Conservation (phyloP, 768 basidiomycete genomes). For the Mrakia hoshinonis region DNA sequence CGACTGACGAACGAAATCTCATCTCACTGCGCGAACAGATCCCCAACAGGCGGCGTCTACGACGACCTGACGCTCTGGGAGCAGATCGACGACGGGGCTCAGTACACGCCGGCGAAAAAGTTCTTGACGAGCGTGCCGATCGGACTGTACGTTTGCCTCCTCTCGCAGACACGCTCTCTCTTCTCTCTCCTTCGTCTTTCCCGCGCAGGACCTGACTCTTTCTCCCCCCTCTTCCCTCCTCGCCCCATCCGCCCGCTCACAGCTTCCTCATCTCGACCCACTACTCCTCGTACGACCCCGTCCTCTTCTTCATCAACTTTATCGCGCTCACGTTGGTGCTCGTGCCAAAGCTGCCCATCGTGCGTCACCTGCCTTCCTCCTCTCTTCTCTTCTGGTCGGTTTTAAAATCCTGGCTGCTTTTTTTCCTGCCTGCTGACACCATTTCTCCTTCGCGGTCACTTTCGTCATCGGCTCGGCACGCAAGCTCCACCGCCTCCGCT, state of each 20-base stretch:
- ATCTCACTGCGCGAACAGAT: neutral
- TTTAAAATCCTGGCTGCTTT: neutral
- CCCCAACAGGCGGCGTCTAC: conserved; percentile 66
- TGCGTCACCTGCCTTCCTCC: conserved; percentile 40
- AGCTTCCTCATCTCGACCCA: conserved; percentile 97
- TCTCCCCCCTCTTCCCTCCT: neutral
- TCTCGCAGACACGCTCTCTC: neutral
- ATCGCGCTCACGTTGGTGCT: conserved; percentile 70
- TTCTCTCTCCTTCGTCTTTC: neutral
- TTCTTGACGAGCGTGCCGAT: conserved; percentile 89
- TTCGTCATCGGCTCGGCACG: neutral
- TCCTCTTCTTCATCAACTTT: conserved; percentile 80
- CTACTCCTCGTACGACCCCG: conserved; percentile 89
- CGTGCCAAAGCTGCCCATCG: conserved; percentile 92
- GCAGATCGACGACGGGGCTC: conserved; percentile 96
- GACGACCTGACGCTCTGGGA: conserved; percentile 98
- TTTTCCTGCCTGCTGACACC: neutral
- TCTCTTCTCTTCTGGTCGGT: neutral
- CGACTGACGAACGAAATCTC: neutral
- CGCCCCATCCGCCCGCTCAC: conserved; percentile 21
- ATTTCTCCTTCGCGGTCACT: neutral
- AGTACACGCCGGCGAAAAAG: conserved; percentile 97
- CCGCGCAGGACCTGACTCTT: conserved; percentile 7
- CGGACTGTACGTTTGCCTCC: conserved; percentile 60
- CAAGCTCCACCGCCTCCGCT: conserved; percentile 36